A percentile compares a stretch with the other conserved stretches of the same genome.
phyloP scores from a whole-genome alignment of 352 stramenopile genomes.

The Halophytophthora batemanensis region DNA sequence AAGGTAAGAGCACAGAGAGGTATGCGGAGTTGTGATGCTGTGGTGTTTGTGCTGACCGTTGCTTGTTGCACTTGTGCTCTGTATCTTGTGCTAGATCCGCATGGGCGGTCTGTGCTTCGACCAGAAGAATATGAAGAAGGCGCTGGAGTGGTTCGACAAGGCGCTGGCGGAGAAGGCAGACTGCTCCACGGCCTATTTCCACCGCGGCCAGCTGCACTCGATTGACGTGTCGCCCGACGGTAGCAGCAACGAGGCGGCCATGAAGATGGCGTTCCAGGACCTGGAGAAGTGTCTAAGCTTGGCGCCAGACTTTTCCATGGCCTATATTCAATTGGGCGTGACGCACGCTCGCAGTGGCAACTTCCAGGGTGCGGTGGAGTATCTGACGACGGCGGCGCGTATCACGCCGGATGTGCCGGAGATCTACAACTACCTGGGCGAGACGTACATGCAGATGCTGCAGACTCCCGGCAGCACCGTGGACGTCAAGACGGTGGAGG shows the following conservation, averaged over 20 bases:
- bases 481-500: constrained; percentile 55
- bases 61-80: background rate
- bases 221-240: constrained; percentile 64
- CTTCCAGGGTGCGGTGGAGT: constrained; percentile 69
- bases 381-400: constrained; percentile 51
- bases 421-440: constrained; percentile 86
- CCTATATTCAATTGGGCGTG: constrained; percentile 80
- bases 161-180: constrained; percentile 59
- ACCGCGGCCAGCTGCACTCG: constrained; percentile 78
- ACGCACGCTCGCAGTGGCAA: constrained; percentile 69
- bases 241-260: constrained; percentile 45
- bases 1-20: constrained; percentile 25
- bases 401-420: constrained; percentile 76
- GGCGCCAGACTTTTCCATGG: constrained; percentile 74
- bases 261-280: constrained; percentile 55
- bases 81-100: constrained; percentile 35
- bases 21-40: background rate
- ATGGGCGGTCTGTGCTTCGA: constrained; percentile 82
- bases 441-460: constrained; percentile 86
- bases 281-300: constrained; percentile 71
- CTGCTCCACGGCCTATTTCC: constrained; percentile 77
- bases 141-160: constrained; percentile 75
- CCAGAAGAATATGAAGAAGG: constrained; percentile 73
- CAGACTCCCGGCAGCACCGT: constrained; percentile 47
- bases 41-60: background rate